These are phyloP conservation scores for Podaxis rugospora DNA, from an alignment of 768 basidiomycete species.

Conservation along the genomic window DNA sequence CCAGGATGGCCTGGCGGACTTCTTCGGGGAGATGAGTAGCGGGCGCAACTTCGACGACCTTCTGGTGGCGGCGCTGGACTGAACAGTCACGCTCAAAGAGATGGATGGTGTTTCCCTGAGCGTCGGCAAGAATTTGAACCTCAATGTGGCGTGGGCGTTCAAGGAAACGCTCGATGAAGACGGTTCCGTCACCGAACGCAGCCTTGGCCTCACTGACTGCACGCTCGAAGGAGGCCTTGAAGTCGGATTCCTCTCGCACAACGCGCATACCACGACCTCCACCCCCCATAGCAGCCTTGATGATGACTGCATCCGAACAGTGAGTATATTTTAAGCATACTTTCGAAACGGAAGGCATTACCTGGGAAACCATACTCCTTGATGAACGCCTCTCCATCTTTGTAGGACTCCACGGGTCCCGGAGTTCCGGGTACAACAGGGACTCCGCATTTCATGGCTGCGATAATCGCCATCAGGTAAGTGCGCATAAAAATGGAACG, in stretches of 20 bases:
- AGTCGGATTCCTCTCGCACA: slow-evolving; percentile 89
- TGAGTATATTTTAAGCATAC: slow-evolving; percentile 3
- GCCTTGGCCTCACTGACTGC: slow-evolving; percentile 94
- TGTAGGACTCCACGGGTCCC: slow-evolving; percentile 80
- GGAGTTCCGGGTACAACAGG: slow-evolving; percentile 98
- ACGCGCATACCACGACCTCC: slow-evolving; percentile 99
- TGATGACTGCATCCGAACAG: slow-evolving; percentile 62
- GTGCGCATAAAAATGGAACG: slow-evolving; percentile 5
- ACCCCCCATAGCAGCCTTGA: slow-evolving; percentile 99
- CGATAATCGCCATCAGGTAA: slow-evolving; percentile 9
- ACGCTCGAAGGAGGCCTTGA: slow-evolving; percentile 84
- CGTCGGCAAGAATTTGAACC: slow-evolving; percentile 92
- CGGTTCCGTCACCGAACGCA: slow-evolving; percentile 97
- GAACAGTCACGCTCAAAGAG: slow-evolving; percentile 99
- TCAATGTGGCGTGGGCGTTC: slow-evolving; percentile 98
- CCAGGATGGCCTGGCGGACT: slow-evolving; percentile 80
- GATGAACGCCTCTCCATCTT: slow-evolving; percentile 84
- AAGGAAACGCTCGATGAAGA: slow-evolving; percentile 97
- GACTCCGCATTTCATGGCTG: slow-evolving; percentile 87
- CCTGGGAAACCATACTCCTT: slow-evolving; percentile 95
- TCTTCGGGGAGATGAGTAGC: slow-evolving; percentile 93
- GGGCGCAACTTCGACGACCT: slow-evolving; percentile 98
- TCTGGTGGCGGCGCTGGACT: slow-evolving; percentile 96
- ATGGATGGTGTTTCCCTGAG: slow-evolving; percentile 90
- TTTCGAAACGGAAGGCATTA: slow-evolving; percentile 22